phyloP scores from a whole-genome alignment of 805 yeast genomes.

The Candida namnaoensis region DNA sequence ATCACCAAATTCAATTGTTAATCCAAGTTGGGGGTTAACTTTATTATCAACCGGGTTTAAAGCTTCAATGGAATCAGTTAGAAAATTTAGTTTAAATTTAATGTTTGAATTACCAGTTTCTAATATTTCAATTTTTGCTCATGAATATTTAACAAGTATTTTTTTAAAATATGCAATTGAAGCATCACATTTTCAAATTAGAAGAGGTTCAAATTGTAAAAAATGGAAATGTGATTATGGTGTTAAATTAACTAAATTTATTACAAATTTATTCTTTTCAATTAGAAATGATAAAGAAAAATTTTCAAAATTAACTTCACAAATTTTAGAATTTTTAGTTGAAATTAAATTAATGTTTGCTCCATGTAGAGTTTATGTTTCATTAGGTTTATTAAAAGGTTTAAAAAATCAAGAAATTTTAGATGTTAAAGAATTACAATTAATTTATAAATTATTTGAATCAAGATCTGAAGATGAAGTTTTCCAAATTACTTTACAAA shows the following conservation, averaged over 20 bases:
- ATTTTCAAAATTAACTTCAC: conserved; percentile 18
- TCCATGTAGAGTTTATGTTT: conserved; percentile 57
- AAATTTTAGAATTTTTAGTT: conserved; percentile 36
- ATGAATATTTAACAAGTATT: conserved; percentile 29
- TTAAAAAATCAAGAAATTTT: conserved; percentile 22
- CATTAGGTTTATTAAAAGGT: conserved; percentile 51
- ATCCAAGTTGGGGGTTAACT: conserved; percentile 64
- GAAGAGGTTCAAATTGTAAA: conserved; percentile 18
- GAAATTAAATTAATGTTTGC: conserved; percentile 48
- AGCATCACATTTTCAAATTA: conserved; percentile 51
- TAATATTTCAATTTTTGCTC: conserved; percentile 37
- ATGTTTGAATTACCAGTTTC: conserved; percentile 42
- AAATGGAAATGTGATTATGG: conserved; percentile 49
- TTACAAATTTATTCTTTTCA: conserved; percentile 25
- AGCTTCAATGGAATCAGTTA: conserved; percentile 71
- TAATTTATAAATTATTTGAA: conserved; percentile 26
- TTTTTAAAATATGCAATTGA: conserved; percentile 54
- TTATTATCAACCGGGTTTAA: conserved; percentile 69
- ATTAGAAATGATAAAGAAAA: conserved; percentile 20
- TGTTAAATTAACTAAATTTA: conserved; percentile 34
- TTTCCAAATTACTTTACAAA: conserved; percentile 40
- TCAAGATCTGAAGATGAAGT: conserved; percentile 42
- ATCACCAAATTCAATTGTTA: conserved; percentile 39
- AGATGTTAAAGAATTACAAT: conserved; percentile 14
- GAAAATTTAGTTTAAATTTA: conserved; percentile 50